phyloP scores from a whole-genome alignment of 163 green algal species.

The Chloromonas sp. region DNA sequence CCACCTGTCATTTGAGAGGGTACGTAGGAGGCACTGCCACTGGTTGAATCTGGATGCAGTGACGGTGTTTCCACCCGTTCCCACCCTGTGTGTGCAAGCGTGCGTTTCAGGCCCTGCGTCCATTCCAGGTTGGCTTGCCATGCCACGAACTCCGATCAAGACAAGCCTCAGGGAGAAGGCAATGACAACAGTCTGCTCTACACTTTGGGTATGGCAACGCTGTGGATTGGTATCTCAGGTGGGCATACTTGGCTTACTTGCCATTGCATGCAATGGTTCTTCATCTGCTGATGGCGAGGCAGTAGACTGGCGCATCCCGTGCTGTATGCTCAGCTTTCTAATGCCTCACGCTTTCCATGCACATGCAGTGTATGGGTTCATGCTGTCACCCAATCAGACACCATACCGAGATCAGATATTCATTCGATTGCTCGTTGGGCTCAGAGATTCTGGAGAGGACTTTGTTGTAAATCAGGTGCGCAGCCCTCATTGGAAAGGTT shows the following conservation, averaged over 20 bases:
- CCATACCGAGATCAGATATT: constrained; percentile 54
- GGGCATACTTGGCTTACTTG: neutral
- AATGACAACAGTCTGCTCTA: constrained; percentile 17
- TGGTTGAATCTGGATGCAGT: too few relatives aligned
- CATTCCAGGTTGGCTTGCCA: too few relatives aligned
- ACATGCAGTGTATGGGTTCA: constrained; percentile 60
- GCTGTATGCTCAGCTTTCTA: too few relatives aligned
- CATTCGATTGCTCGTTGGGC: constrained; percentile 38
- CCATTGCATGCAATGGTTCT: neutral
- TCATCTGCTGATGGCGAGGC: neutral
- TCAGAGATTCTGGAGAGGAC: constrained; percentile 26
- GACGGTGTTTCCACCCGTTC: too few relatives aligned
- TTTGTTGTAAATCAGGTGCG: constrained; percentile 69
- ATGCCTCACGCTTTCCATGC: too few relatives aligned
- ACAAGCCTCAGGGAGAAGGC: too few relatives aligned
- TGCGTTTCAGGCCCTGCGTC: too few relatives aligned
- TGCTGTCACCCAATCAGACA: constrained; percentile 77
- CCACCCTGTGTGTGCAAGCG: too few relatives aligned
- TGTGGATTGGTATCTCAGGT: constrained; percentile 24
- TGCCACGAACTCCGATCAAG: too few relatives aligned
- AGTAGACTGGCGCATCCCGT: neutral
- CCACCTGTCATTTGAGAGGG: too few relatives aligned
- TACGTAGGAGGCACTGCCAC: too few relatives aligned
- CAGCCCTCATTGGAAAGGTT: neutral
- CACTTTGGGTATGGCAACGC: constrained; percentile 16